Evolutionary conservation across 371 early-diverging fungal genomes (phyloP), one percentile per base, ranked within the genome.

Genomic region (Mortierella sp.): DNA sequence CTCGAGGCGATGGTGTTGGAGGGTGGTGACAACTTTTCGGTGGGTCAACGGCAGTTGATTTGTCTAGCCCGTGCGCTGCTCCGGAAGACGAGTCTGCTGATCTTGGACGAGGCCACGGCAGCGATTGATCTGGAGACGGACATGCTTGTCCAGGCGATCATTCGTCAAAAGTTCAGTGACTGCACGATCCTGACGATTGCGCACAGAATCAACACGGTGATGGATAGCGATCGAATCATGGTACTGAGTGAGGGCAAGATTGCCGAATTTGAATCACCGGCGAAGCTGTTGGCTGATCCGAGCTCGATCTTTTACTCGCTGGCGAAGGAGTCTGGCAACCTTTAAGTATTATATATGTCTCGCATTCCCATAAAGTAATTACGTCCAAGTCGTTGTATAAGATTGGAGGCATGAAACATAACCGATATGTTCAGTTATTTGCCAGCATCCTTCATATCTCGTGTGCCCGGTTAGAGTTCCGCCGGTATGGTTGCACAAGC

Each of bases 81-180:
- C 31, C 87, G 90, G 46, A 86, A 86, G 24, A 85, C 93, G 6
- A 84, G 82, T 8, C 81, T 97, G 21, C 80, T 97, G 50, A 78
- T 96, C 6, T 70, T 98, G 67, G 99, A 98, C 78, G 99, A 98
- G 84, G 96, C 96, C n/a, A 94, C 94, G 2, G 92, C 97, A 14
- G 87, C 91, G 14, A 88, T 99, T 56, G 98, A 99, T 80, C 87
- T 89, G 47, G 89, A 88, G 55, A 91, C 96, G 0, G 96, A 90
- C 73, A 64, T 61, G 47, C 55, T 72, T 27, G 62, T 78, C 17
- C 75, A 75, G 52, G 28, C 51, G 53, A 94, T 94, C 12, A 95
- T 98, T 59, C 91, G 97, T 21, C 63, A 76, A 24, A 90, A 93
- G 79, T 96, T 96, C 55, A 73, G 79, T 23, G 78, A 95, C 62